These are phyloP conservation scores for Russula dissimulans DNA, from an alignment of 768 basidiomycete genomes.

Conservation along the genomic window DNA sequence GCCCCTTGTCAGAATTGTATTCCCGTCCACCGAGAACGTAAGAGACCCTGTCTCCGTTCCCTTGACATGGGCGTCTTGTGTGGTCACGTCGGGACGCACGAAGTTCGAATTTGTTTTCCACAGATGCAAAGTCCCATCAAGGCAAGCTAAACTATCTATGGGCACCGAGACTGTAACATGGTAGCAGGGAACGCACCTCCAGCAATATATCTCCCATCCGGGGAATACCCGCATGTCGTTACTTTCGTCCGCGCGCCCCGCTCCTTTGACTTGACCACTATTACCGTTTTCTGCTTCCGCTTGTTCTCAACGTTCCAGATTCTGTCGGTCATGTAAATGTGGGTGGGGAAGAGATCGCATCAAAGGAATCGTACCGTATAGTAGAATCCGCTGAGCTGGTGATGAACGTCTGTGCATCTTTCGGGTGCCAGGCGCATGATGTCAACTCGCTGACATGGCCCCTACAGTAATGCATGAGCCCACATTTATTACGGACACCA, in stretches of 20 bases:
- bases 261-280: conserved; percentile 95
- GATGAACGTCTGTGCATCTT: conserved; percentile 73
- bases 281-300: conserved; percentile 90
- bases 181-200: conserved; percentile 52
- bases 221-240: conserved; percentile 76
- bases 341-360: not conserved
- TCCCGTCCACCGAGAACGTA: conserved; percentile 82
- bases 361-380: conserved; percentile 51
- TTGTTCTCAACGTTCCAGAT: conserved; percentile 94
- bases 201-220: conserved; percentile 82
- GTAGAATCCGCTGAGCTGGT: conserved; percentile 95
- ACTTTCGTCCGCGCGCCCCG: conserved; percentile 91
- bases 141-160: conserved; percentile 48
- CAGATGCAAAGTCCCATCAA: conserved; percentile 88
- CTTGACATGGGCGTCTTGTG: conserved; percentile 83
- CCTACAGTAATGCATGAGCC: conserved; percentile 32
- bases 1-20: conserved; percentile 78
- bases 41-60: conserved; percentile 81
- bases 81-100: conserved; percentile 77
- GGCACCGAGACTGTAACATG: not conserved
- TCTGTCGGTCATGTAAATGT: conserved; percentile 33
- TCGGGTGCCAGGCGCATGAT: conserved; percentile 89
- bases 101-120: conserved; percentile 93
- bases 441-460: conserved; percentile 93
- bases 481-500: not conserved